phyloP scores from a whole-genome alignment of 2,329 filamentous ascomycete species.

The Aureobasidium sp. region DNA sequence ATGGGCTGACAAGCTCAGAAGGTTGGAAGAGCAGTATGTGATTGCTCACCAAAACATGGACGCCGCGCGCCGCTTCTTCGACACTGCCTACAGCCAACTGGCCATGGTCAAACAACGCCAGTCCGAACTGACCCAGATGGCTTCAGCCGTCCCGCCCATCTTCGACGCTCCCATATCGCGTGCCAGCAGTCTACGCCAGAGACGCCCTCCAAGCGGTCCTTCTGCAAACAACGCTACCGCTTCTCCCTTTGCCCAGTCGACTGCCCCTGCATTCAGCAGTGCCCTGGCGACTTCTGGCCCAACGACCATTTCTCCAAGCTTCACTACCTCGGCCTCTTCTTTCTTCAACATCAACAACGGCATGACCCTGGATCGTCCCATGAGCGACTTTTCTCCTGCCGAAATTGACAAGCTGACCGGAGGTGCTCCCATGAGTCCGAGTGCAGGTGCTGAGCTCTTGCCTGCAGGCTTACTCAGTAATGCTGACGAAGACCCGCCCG shows the following conservation, averaged over 20 bases:
- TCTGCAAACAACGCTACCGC: slow-evolving; percentile 27
- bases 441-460: slow-evolving; percentile 60
- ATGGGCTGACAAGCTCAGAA: slow-evolving; percentile 29
- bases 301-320: slow-evolving; percentile 46
- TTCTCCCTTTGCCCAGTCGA: slow-evolving; percentile 32
- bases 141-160: slow-evolving; percentile 26
- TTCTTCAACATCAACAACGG: slow-evolving; percentile 55
- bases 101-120: slow-evolving; percentile 37
- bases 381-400: slow-evolving; percentile 51
- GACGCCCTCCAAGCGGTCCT: slow-evolving; percentile 31
- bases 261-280: slow-evolving; percentile 41
- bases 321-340: slow-evolving; percentile 41
- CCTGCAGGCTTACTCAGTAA: slow-evolving; percentile 54
- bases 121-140: slow-evolving; percentile 33
- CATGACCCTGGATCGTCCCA: slow-evolving; percentile 45
- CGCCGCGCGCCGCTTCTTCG: slow-evolving; percentile 31
- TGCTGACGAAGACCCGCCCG: slow-evolving; percentile 24
- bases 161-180: slow-evolving; percentile 17
- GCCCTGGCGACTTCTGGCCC: slow-evolving; percentile 23
- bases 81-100: slow-evolving; percentile 45
- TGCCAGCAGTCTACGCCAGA: slow-evolving; percentile 25
- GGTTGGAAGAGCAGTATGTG: slow-evolving; percentile 28
- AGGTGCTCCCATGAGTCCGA: slow-evolving; percentile 68
- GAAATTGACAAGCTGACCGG: slow-evolving; percentile 55
- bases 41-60: slow-evolving; percentile 26